These are phyloP conservation scores for Aristolochia contorta DNA, from an alignment of 164 flowering plant species.

Conservation along the genomic window DNA sequence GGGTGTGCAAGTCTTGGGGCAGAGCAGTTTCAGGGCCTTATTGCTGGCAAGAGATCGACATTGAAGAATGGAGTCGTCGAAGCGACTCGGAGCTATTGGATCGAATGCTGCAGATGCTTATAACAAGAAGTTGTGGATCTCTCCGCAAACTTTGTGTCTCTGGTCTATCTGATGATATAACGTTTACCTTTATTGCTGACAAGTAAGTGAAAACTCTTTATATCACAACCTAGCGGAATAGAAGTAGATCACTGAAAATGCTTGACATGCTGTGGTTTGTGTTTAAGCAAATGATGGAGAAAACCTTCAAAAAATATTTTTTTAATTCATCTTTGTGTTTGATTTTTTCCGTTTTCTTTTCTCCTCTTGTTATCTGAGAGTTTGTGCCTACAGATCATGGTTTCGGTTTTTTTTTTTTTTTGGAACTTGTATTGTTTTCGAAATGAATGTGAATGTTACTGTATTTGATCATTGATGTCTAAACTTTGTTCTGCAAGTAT, in stretches of 20 bases:
- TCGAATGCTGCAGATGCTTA: conserved; percentile 51
- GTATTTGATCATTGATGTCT: too few relatives aligned
- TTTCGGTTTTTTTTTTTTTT: too few relatives aligned
- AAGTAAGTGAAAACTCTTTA: conserved; percentile 34
- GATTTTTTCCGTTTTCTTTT: background rate
- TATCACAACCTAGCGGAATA: too few relatives aligned
- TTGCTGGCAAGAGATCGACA: conserved; percentile 94
- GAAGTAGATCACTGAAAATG: too few relatives aligned
- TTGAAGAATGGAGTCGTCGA: conserved; percentile 61
- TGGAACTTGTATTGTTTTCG: too few relatives aligned
- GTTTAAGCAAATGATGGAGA: too few relatives aligned
- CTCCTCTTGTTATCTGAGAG: too few relatives aligned
- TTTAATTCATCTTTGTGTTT: background rate
- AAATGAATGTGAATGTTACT: too few relatives aligned
- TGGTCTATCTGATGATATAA: conserved; percentile 20
- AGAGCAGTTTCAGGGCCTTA: conserved; percentile 67
- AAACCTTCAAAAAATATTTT: background rate
- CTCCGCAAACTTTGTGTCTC: conserved; percentile 49
- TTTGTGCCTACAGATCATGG: too few relatives aligned
- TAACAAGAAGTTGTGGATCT: conserved; percentile 50
- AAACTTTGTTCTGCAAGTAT: too few relatives aligned
- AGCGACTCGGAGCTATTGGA: conserved; percentile 31
- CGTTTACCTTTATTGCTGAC: conserved; percentile 51
- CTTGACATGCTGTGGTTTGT: too few relatives aligned
- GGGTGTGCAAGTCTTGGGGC: conserved; percentile 84